Evolutionary conservation across 176 grass and related monocot genomes (phyloP).

Genomic region (Phragmites australis): DNA sequence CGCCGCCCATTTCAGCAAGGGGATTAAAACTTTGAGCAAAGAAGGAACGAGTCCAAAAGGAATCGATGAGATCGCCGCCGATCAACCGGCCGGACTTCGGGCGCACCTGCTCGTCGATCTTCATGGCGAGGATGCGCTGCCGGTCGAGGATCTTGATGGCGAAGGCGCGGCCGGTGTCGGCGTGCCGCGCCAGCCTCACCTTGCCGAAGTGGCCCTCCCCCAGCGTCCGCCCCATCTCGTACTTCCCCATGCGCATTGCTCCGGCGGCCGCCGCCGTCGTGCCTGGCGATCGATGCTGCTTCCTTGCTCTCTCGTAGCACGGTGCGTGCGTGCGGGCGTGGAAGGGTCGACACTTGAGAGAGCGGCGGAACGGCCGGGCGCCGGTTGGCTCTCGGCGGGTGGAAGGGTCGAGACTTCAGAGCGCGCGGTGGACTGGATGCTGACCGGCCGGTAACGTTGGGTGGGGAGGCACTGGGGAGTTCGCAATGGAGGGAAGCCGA

Average conservation of each 20-base stretch:
- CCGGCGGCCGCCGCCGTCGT: neutral
- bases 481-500: neutral
- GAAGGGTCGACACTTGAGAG: neutral
- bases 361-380: no score
- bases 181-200: slow-evolving; percentile 69
- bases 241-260: slow-evolving; percentile 69
- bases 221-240: slow-evolving; percentile 78
- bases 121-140: slow-evolving; percentile 71
- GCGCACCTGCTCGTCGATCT: slow-evolving; percentile 76
- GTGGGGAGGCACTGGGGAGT: neutral
- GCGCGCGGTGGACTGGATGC: neutral
- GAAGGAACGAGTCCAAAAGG: neutral
- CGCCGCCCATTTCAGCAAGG: neutral
- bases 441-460: slow-evolving; percentile 28
- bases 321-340: neutral
- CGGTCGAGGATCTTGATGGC: slow-evolving; percentile 98
- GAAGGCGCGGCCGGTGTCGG: slow-evolving; percentile 60
- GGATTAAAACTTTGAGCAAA: neutral
- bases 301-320: no score
- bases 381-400: neutral
- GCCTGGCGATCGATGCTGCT: no score
- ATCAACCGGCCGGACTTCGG: neutral
- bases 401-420: neutral
- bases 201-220: slow-evolving; percentile 90
- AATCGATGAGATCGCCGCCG: neutral